Conservation (phyloP, 371 early-diverging fungal genomes). For the Syncephalis fuscata region DNA sequence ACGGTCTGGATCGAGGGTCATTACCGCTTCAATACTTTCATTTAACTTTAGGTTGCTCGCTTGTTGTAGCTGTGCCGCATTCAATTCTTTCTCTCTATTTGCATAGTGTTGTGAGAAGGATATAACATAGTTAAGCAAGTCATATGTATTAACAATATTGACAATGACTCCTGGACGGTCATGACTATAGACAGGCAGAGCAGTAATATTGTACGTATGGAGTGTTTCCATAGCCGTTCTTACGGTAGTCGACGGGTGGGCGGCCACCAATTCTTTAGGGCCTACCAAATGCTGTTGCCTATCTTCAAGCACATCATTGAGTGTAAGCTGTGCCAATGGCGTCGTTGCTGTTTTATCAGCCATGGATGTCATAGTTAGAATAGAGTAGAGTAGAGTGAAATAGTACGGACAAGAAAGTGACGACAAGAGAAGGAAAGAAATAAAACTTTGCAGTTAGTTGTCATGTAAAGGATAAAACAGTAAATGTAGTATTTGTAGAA, state of each 20-base stretch:
- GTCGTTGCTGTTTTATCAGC: too few species aligned
- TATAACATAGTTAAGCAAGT: conserved; percentile 27
- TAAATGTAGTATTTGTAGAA: too few species aligned
- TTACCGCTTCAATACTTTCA: conserved; percentile 29
- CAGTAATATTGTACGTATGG: conserved; percentile 23
- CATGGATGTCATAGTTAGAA: too few species aligned
- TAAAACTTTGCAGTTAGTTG: too few species aligned
- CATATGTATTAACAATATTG: conserved; percentile 32
- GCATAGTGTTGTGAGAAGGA: conserved; percentile 1
- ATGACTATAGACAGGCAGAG: conserved; percentile 37
- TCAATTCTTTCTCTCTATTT: conserved; percentile 13
- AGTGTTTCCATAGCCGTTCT: conserved; percentile 25
- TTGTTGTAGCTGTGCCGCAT: not conserved
- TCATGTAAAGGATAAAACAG: too few species aligned
- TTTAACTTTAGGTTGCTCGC: conserved; percentile 8
- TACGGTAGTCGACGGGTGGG: conserved; percentile 24
- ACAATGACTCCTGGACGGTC: conserved; percentile 22
- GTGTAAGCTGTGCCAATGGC: too few species aligned
- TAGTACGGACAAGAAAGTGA: too few species aligned
- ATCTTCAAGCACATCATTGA: too few species aligned
- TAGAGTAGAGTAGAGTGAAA: too few species aligned
- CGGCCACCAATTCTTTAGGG: conserved; percentile 17
- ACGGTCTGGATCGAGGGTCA: conserved; percentile 30
- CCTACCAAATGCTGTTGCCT: too few species aligned
- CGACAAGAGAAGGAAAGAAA: too few species aligned